A percentile compares a stretch with the other conserved stretches of the same genome.
Evolutionary conservation across 495 filamentous ascomycete genomes (phyloP).

Genomic region (Penicillium angulare): DNA sequence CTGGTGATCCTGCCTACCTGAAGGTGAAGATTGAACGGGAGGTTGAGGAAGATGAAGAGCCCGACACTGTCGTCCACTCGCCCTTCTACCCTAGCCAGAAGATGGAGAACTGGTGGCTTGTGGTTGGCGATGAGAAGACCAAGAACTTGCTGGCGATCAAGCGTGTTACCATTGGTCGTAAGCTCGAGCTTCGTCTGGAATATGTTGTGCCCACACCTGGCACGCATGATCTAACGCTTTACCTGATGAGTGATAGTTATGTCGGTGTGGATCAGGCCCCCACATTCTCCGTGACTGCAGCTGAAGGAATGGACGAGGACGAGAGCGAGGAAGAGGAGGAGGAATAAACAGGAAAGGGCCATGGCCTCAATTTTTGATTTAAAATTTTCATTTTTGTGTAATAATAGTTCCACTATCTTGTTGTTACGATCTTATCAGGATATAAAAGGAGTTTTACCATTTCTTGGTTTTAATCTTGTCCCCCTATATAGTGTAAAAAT

Average conservation of each 20-base stretch:
- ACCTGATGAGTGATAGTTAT: conserved; percentile 97
- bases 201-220: conserved; percentile 84
- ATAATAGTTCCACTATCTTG: not conserved
- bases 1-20: conserved; percentile 79
- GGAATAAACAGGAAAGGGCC: conserved; percentile 35
- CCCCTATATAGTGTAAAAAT: too few relatives aligned
- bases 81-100: conserved; percentile 92
- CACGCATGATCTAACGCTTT: conserved; percentile 83
- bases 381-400: conserved; percentile 3
- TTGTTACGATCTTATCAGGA: not conserved
- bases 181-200: conserved; percentile 77
- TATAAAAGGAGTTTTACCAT: conserved; percentile 4
- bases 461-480: not conserved
- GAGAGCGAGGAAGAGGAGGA: conserved; percentile 80
- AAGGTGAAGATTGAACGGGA: conserved; percentile 86
- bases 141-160: conserved; percentile 90
- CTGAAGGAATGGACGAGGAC: conserved; percentile 94
- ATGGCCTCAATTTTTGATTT: not conserved
- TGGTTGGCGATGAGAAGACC: conserved; percentile 83
- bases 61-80: conserved; percentile 84
- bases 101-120: conserved; percentile 98
- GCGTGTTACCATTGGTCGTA: conserved; percentile 79
- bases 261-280: conserved; percentile 96
- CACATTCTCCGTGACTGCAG: conserved; percentile 76
- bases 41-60: conserved; percentile 70